Conservation (phyloP, 1,284 basidiomycete species). For the Tremellales sp. region DNA sequence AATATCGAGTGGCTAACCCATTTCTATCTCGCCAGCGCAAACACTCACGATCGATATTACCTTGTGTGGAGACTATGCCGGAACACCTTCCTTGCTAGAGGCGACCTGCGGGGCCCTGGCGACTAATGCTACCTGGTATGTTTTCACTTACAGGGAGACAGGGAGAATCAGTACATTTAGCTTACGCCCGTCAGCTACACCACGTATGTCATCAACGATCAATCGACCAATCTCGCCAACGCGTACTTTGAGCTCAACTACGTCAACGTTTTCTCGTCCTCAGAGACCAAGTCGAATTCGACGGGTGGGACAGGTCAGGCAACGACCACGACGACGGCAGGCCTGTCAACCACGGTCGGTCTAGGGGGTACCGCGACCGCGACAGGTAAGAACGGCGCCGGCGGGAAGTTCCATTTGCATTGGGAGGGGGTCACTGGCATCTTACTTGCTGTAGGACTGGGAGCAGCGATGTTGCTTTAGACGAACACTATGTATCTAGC, state of each 20-base stretch:
- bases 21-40: constrained; percentile 49
- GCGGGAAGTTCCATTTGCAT: too few species aligned
- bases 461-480: too few species aligned
- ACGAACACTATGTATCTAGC: too few species aligned
- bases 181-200: constrained; percentile 55
- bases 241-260: constrained; percentile 73
- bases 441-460: too few species aligned
- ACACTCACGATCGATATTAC: constrained; percentile 70
- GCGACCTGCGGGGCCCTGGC: constrained; percentile 56
- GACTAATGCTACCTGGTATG: constrained; percentile 37
- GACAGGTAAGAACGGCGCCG: too few species aligned
- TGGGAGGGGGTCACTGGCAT: too few species aligned
- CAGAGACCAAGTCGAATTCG: constrained; percentile 2
- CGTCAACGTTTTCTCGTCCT: constrained; percentile 50
- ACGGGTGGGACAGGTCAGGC: not conserved
- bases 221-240: constrained; percentile 51
- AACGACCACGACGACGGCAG: constrained; percentile 2
- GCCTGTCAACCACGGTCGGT: too few species aligned
- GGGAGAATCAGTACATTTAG: not conserved
- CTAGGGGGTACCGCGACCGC: too few species aligned
- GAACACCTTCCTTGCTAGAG: constrained; percentile 55
- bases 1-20: constrained; percentile 1
- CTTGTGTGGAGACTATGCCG: constrained; percentile 57
- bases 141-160: not conserved
- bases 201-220: constrained; percentile 67